Percentiles rank a stretch among this genome's conserved stretches.
Evolutionary conservation across 768 basidiomycete species (phyloP).

Genomic region (Boletus tylopilopsis): DNA sequence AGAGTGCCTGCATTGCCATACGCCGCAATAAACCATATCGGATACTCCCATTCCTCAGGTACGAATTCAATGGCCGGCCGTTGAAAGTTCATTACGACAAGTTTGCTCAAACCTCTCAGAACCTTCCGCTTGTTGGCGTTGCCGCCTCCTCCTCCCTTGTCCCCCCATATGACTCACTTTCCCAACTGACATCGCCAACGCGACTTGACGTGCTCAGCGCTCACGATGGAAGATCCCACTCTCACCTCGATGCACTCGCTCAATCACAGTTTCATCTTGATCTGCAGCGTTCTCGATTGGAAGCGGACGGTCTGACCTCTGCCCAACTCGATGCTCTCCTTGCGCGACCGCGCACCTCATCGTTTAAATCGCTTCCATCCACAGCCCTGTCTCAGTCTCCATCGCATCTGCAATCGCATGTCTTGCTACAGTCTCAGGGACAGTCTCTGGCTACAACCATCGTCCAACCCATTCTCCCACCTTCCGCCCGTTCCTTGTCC

Average conservation of each 20-base stretch:
- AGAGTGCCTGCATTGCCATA: background rate
- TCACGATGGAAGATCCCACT: conserved; percentile 20
- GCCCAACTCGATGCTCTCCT: conserved; percentile 28
- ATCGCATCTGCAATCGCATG: conserved; percentile 20
- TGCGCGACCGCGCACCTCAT: conserved; percentile 20
- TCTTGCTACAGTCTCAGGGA: conserved; percentile 16
- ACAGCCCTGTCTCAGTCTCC: conserved; percentile 18
- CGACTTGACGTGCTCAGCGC: conserved; percentile 22
- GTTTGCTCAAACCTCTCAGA: conserved; percentile 46
- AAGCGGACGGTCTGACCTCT: conserved; percentile 24
- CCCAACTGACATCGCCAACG: conserved; percentile 20
- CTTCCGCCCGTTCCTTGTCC: conserved; percentile 23
- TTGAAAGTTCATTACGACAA: conserved; percentile 93
- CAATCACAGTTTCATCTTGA: conserved; percentile 26
- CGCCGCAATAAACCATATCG: too few relatives aligned
- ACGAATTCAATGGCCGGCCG: conserved; percentile 81
- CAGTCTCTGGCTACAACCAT: conserved; percentile 17
- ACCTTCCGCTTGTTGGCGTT: conserved; percentile 22
- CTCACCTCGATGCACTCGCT: conserved; percentile 21
- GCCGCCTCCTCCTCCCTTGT: conserved; percentile 9
- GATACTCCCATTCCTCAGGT: conserved; percentile 50
- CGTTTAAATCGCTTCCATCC: conserved; percentile 23
- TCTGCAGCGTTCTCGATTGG: conserved; percentile 25
- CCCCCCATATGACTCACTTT: conserved; percentile 20
- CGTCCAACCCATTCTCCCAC: conserved; percentile 19